These are phyloP conservation scores for Multifurca ochricompacta DNA, from an alignment of 768 basidiomycete genomes.

Conservation along the genomic window DNA sequence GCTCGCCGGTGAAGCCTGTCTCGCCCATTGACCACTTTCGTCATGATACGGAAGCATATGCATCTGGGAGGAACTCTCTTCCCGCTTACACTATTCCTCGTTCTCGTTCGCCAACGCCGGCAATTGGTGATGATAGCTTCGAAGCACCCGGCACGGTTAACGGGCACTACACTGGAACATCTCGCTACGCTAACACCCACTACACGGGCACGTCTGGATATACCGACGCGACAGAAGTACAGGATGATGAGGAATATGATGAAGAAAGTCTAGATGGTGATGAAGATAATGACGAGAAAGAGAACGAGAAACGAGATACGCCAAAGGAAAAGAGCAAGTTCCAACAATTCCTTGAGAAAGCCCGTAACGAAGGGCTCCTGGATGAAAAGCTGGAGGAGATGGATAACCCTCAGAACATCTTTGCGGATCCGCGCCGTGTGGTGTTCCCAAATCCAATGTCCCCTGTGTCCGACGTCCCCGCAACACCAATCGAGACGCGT, in stretches of 20 bases:
- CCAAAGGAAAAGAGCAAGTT: slow-evolving; percentile 9
- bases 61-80: slow-evolving; percentile 51
- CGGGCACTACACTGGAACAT: slow-evolving; percentile 42
- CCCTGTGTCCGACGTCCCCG: slow-evolving; percentile 33
- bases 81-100: slow-evolving; percentile 44
- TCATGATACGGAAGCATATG: slow-evolving; percentile 60
- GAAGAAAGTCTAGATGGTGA: no score
- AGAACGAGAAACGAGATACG: slow-evolving; percentile 22
- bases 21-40: slow-evolving; percentile 50
- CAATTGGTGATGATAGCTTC: slow-evolving; percentile 67
- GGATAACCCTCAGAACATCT: slow-evolving; percentile 18
- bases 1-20: slow-evolving; percentile 13
- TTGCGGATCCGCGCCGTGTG: slow-evolving; percentile 14
- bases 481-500: slow-evolving; percentile 49
- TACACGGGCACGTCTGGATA: background rate
- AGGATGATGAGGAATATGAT: no score
- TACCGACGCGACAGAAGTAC: slow-evolving; percentile 3
- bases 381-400: slow-evolving; percentile 32
- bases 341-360: slow-evolving; percentile 6
- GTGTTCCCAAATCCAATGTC: slow-evolving; percentile 22
- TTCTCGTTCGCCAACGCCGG: slow-evolving; percentile 72
- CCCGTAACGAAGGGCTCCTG: slow-evolving; percentile 8
- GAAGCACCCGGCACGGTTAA: slow-evolving; percentile 48
- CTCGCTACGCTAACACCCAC: slow-evolving; percentile 5
- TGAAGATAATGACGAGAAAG: slow-evolving; percentile 18